Evolutionary conservation across 768 basidiomycete genomes (phyloP).

Genomic region (Lentinula aciculospora): DNA sequence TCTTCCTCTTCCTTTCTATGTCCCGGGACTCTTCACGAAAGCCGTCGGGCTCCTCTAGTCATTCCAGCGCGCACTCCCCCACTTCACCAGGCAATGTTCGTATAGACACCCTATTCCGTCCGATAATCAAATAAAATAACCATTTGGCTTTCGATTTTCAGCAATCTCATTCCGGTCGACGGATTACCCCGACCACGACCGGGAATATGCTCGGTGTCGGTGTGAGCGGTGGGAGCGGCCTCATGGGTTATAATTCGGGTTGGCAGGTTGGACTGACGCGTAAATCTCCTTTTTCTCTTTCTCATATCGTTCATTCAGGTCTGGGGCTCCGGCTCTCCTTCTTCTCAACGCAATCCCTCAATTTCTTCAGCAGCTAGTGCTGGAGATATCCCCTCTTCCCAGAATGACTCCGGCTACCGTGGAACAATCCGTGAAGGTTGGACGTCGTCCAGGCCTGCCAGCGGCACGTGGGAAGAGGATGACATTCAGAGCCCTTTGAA

Average conservation of each 20-base stretch:
- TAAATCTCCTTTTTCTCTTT: conserved; percentile 1
- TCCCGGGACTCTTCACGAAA: conserved; percentile 52
- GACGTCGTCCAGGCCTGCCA: conserved; percentile 41
- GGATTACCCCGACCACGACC: conserved; percentile 33
- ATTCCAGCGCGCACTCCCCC: conserved; percentile 59
- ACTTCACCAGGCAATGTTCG: conserved; percentile 55
- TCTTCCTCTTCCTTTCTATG: conserved; percentile 23
- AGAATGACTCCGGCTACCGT: conserved; percentile 42
- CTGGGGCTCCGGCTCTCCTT: conserved; percentile 47
- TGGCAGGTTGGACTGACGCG: conserved; percentile 51
- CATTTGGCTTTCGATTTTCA: neutral
- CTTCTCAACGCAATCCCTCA: conserved; percentile 55
- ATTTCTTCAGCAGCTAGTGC: conserved; percentile 53
- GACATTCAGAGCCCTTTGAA: conserved; percentile 40
- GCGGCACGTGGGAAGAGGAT: conserved; percentile 58
- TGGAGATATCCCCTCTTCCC: conserved; percentile 40
- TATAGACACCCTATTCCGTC: conserved; percentile 11
- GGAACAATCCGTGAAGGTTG: conserved; percentile 43
- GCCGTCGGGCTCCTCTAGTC: conserved; percentile 65
- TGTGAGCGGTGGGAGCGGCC: conserved; percentile 37
- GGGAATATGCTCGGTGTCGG: conserved; percentile 49
- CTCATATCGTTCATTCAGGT: conserved; percentile 37
- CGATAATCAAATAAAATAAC: conserved; percentile 8
- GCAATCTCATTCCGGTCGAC: conserved; percentile 39
- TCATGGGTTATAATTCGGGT: conserved; percentile 52